Percentiles rank a stretch among this genome's conserved stretches.
Conservation (phyloP, 441 rosid genomes). For the Erodium moschatum region DNA sequence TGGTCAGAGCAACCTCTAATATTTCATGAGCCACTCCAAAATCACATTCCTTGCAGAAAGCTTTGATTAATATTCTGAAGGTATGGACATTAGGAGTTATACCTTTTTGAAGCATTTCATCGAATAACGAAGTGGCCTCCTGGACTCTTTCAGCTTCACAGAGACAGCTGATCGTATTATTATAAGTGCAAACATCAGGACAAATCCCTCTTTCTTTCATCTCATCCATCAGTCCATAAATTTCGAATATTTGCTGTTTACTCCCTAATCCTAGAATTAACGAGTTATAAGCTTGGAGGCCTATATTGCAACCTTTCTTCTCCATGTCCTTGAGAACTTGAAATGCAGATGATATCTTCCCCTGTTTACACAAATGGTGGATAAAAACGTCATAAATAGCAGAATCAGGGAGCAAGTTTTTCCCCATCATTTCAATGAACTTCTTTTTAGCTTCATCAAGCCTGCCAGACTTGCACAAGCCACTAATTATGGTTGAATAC, state of each 20-base stretch:
- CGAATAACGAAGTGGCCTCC: conserved; percentile 64
- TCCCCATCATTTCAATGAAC: conserved; percentile 68
- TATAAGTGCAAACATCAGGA: conserved; percentile 72
- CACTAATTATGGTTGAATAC: conserved; percentile 66
- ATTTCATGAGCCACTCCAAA: conserved; percentile 56
- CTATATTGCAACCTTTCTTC: conserved; percentile 69
- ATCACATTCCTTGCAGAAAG: conserved; percentile 62
- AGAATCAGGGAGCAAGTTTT: conserved; percentile 71
- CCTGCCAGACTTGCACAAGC: conserved; percentile 72
- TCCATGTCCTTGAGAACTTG: conserved; percentile 96
- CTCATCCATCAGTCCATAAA: conserved; percentile 82
- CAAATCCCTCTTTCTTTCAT: conserved; percentile 78
- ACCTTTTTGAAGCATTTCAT: conserved; percentile 78
- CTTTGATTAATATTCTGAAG: conserved; percentile 59
- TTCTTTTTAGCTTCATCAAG: conserved; percentile 67
- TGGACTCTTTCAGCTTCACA: conserved; percentile 68
- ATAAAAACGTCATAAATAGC: conserved; percentile 60
- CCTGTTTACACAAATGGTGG: conserved; percentile 67
- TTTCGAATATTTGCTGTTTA: conserved; percentile 74
- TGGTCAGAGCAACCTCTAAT: conserved; percentile 63
- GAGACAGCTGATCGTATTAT: conserved; percentile 62
- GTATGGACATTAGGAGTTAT: conserved; percentile 58
- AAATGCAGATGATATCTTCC: conserved; percentile 84
- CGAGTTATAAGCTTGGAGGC: conserved; percentile 74
- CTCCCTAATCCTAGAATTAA: conserved; percentile 71